Evolutionary conservation across 768 basidiomycete genomes (phyloP).

Genomic region (Rhizopogon vinicolor): DNA sequence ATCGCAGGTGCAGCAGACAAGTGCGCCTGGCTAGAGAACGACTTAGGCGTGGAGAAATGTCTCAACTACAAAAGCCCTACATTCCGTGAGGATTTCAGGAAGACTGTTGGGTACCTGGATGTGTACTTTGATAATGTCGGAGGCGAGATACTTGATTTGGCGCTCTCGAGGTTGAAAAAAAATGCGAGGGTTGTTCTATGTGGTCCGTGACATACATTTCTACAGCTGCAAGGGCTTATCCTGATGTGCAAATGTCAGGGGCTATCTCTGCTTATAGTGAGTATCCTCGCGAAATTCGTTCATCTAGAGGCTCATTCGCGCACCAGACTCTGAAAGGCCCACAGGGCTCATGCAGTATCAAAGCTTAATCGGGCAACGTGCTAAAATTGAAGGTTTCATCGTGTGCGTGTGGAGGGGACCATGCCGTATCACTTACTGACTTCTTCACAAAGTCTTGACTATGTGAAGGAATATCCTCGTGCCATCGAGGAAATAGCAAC

Average conservation of each 20-base stretch:
- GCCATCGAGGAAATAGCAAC: slow-evolving; percentile 54
- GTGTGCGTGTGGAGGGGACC: slow-evolving; percentile 41
- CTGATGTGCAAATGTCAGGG: slow-evolving; percentile 34
- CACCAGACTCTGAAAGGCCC: slow-evolving; percentile 51
- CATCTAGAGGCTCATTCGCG: not conserved
- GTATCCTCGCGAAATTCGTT: slow-evolving; percentile 13
- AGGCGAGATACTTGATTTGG: slow-evolving; percentile 77
- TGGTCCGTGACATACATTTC: slow-evolving; percentile 42
- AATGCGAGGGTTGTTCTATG: slow-evolving; percentile 77
- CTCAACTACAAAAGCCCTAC: slow-evolving; percentile 83
- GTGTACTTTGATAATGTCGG: slow-evolving; percentile 85
- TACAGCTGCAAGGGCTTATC: not conserved
- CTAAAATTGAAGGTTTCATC: slow-evolving; percentile 81
- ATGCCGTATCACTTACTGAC: not conserved
- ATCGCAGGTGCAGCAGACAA: slow-evolving; percentile 86
- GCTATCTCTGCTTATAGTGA: slow-evolving; percentile 84
- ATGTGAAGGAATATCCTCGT: slow-evolving; percentile 50
- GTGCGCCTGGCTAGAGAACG: slow-evolving; percentile 78
- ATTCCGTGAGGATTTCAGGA: slow-evolving; percentile 71
- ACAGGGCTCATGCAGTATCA: slow-evolving; percentile 64
- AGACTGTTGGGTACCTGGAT: slow-evolving; percentile 68
- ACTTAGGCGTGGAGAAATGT: slow-evolving; percentile 77
- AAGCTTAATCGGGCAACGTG: slow-evolving; percentile 71
- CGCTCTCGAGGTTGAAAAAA: slow-evolving; percentile 68
- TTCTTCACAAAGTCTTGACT: slow-evolving; percentile 58